Evolutionary conservation across 441 rosid genomes (phyloP).

Genomic region (Iberis amara): DNA sequence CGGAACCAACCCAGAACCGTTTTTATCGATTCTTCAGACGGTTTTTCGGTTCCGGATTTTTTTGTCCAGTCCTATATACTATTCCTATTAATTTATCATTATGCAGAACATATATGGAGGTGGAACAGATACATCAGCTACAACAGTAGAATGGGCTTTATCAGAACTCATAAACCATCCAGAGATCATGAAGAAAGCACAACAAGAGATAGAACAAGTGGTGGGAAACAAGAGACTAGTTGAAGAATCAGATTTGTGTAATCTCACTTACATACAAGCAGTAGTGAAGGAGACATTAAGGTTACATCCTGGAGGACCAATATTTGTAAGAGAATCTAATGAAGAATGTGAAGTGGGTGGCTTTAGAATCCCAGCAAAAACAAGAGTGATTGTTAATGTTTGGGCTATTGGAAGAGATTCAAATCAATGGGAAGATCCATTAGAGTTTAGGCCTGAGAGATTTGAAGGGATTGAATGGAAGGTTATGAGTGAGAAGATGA

Average conservation of each 20-base stretch:
- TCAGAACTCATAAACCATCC: conserved; percentile 65
- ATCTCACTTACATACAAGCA: conserved; percentile 53
- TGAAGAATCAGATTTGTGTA: conserved; percentile 45
- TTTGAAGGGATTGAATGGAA: conserved; percentile 38
- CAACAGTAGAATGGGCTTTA: conserved; percentile 58
- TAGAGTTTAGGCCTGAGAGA: conserved; percentile 57
- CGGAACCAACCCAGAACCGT: too few relatives aligned
- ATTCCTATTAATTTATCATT: not conserved
- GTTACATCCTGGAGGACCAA: conserved; percentile 63
- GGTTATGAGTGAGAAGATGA: conserved; percentile 30
- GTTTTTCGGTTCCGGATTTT: too few relatives aligned
- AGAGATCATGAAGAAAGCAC: conserved; percentile 44
- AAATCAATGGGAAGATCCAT: conserved; percentile 52
- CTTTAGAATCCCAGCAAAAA: conserved; percentile 48
- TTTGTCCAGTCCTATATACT: too few relatives aligned
- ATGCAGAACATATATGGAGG: conserved; percentile 56
- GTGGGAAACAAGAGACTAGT: conserved; percentile 48
- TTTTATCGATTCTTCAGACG: too few relatives aligned
- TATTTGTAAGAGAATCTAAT: conserved; percentile 49
- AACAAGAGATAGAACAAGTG: conserved; percentile 41
- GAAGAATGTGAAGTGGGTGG: conserved; percentile 45
- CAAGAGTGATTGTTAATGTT: conserved; percentile 50
- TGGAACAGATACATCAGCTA: conserved; percentile 62
- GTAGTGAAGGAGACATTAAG: conserved; percentile 54
- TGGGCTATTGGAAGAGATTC: conserved; percentile 61